Conservation (phyloP, 768 basidiomycete species). For the Rhizopogon vulgaris region DNA sequence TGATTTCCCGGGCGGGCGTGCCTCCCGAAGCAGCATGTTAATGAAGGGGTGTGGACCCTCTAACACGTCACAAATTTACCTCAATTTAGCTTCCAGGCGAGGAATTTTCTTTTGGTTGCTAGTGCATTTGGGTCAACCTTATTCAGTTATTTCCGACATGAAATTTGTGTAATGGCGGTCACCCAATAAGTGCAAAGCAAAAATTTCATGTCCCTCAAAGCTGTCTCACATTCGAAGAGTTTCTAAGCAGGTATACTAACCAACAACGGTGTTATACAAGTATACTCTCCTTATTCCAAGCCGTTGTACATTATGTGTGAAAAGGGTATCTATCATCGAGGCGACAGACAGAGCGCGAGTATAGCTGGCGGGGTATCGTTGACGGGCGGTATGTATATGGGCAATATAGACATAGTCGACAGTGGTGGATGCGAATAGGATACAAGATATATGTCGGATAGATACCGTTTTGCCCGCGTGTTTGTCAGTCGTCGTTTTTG, state of each 20-base stretch:
- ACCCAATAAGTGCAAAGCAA: conserved; percentile 5
- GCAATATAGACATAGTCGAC: conserved; percentile 25
- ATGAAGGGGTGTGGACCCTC: not conserved
- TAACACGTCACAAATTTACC: not conserved
- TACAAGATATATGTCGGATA: conserved; percentile 22
- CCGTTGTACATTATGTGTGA: conserved; percentile 22
- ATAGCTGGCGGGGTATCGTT: conserved; percentile 8
- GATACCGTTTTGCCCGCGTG: conserved; percentile 14
- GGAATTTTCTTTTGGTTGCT: not conserved
- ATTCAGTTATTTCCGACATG: not conserved
- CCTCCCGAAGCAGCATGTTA: conserved; percentile 1
- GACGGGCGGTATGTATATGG: conserved; percentile 20
- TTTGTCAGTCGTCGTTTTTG: conserved; percentile 17
- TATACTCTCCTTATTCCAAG: conserved; percentile 28
- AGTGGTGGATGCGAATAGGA: conserved; percentile 14
- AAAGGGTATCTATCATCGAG: conserved; percentile 28
- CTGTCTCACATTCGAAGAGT: not conserved
- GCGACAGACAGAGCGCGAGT: conserved; percentile 14
- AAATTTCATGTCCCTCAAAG: conserved; percentile 26
- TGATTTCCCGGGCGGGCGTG: not conserved
- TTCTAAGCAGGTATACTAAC: conserved; percentile 24
- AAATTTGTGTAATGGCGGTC: too few relatives aligned
- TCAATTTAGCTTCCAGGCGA: not conserved
- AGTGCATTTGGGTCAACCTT: not conserved
- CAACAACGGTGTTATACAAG: conserved; percentile 20